A percentile compares a stretch with the other conserved stretches of the same genome.
These are phyloP conservation scores for Blastobotrys buckinghamii DNA, from an alignment of 1,139 yeast genomes.

Conservation along the genomic window DNA sequence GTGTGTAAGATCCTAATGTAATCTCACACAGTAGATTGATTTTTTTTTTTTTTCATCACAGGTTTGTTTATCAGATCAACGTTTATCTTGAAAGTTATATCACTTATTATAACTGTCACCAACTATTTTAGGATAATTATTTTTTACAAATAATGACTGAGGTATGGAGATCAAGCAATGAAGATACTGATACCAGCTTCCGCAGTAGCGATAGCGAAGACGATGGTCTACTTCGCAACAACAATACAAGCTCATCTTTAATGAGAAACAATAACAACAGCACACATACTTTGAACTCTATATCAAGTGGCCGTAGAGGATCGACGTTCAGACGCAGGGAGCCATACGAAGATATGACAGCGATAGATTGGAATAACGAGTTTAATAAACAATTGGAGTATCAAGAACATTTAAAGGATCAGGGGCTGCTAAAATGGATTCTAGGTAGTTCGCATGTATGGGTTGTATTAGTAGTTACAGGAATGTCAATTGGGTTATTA, in stretches of 20 bases:
- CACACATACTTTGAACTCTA: neutral
- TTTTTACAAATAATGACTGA: neutral
- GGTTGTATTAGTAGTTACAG: conserved; percentile 51
- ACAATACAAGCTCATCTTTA: neutral
- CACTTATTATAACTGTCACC: no score
- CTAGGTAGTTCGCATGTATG: conserved; percentile 36
- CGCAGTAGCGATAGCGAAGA: neutral
- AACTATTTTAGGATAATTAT: no score
- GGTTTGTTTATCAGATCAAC: no score
- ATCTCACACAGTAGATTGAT: no score
- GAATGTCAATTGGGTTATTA: conserved; percentile 52
- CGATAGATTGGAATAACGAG: conserved; percentile 42
- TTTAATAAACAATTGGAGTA: conserved; percentile 29
- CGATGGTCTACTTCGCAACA: neutral
- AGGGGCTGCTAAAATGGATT: conserved; percentile 14
- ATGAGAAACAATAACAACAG: neutral
- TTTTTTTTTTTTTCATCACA: no score
- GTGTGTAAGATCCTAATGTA: no score
- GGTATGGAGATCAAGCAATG: neutral
- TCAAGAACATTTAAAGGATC: conserved; percentile 16
- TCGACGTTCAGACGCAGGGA: neutral
- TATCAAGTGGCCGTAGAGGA: neutral
- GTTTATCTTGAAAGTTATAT: no score
- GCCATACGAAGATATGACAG: conserved; percentile 32
- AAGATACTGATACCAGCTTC: neutral